A percentile compares a stretch with the other conserved stretches of the same genome.
Evolutionary conservation across 2,329 filamentous ascomycete genomes (phyloP).

Genomic region (Fusarium pseudocircinatum): DNA sequence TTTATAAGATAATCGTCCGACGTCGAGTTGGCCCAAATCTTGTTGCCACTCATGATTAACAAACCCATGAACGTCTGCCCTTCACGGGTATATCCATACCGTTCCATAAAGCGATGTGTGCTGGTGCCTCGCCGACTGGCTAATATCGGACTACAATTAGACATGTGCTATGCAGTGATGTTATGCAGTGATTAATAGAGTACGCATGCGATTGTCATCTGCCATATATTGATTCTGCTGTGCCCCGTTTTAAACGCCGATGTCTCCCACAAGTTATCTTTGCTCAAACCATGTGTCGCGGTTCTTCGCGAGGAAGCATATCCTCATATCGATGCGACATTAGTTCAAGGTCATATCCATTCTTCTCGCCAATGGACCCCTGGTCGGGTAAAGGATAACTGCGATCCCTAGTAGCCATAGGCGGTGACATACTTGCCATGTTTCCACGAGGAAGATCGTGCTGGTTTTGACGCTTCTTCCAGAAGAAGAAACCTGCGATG

Average conservation of each 20-base stretch:
- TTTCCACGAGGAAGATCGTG: conserved; percentile 43
- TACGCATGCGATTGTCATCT: conserved; percentile 3
- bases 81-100: not conserved
- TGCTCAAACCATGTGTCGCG: conserved; percentile 54
- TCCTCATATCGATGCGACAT: conserved; percentile 66
- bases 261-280: conserved; percentile 6
- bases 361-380: conserved; percentile 50
- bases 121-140: not conserved
- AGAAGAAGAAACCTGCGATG: conserved; percentile 51
- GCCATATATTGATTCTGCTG: conserved; percentile 15
- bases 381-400: conserved; percentile 50
- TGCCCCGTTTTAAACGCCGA: conserved; percentile 10
- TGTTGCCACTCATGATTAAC: not conserved
- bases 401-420: conserved; percentile 58
- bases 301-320: conserved; percentile 63
- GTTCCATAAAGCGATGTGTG: not conserved
- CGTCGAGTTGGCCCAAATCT: not conserved
- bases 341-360: conserved; percentile 59
- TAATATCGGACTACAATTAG: conserved; percentile 2
- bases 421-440: conserved; percentile 61
- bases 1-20: conserved; percentile 7
- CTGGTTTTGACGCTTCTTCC: conserved; percentile 45
- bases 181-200: not conserved
- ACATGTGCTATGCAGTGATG: not conserved
- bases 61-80: not conserved